Percentiles rank a stretch among this genome's conserved stretches.
Evolutionary conservation across 179 eudicot genomes (phyloP).

Genomic region (Drosera spatulata): DNA sequence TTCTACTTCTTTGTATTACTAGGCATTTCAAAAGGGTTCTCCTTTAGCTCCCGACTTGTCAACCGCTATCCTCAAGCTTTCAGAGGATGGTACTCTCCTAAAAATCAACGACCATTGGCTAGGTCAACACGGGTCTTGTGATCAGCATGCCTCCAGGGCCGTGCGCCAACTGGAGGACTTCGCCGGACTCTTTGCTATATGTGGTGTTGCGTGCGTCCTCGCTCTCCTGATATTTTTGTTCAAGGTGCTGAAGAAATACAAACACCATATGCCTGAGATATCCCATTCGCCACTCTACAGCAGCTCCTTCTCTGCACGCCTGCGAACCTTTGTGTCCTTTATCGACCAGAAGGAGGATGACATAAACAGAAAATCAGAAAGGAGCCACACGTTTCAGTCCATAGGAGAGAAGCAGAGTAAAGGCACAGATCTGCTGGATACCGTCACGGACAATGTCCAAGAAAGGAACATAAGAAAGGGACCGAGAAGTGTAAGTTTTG

Average conservation of each 20-base stretch:
- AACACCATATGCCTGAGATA: constrained; percentile 13
- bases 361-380: constrained; percentile 17
- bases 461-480: too few relatives aligned
- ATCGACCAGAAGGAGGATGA: constrained; percentile 38
- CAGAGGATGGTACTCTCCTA: constrained; percentile 52
- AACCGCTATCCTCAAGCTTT: constrained; percentile 42
- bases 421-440: constrained; percentile 10
- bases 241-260: constrained; percentile 25
- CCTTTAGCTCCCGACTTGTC: constrained; percentile 61
- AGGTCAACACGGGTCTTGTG: constrained; percentile 17
- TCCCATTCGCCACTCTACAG: constrained; percentile 15
- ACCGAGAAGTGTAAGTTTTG: too few relatives aligned
- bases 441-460: too few relatives aligned
- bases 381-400: constrained; percentile 25
- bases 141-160: constrained; percentile 4
- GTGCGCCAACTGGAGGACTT: constrained; percentile 48
- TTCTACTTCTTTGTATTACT: background rate
- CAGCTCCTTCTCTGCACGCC: constrained; percentile 18
- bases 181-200: constrained; percentile 43
- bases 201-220: constrained; percentile 35
- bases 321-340: constrained; percentile 38
- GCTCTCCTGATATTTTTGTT: constrained; percentile 41
- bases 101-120: constrained; percentile 40
- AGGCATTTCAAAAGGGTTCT: constrained; percentile 66
- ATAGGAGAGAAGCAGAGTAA: constrained; percentile 17